A percentile compares a stretch with the other conserved stretches of the same genome.
phyloP scores from a whole-genome alignment of 768 basidiomycete genomes.

The Amanita pallidorosea region DNA sequence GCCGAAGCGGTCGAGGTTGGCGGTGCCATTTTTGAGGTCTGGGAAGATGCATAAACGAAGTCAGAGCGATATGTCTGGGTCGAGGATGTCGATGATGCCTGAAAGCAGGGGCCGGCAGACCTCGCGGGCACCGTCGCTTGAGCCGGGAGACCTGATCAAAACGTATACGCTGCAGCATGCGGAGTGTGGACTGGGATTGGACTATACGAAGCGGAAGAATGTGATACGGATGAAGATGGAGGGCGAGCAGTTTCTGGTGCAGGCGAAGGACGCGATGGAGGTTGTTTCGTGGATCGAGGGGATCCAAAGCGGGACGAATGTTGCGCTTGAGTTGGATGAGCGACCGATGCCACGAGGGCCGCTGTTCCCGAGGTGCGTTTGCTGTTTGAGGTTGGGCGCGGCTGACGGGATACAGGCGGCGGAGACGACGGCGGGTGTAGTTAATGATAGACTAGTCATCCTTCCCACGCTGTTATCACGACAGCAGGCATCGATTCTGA shows the following conservation, averaged over 20 bases:
- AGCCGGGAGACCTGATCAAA: conserved; percentile 44
- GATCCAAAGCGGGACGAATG: conserved; percentile 86
- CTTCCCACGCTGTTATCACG: conserved; percentile 3
- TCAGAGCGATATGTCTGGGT: conserved; percentile 23
- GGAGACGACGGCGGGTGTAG: conserved; percentile 20
- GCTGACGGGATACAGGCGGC: conserved; percentile 14
- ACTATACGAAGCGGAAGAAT: conserved; percentile 88
- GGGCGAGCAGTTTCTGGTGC: conserved; percentile 94
- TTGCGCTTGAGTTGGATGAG: conserved; percentile 86
- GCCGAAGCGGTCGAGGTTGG: conserved; percentile 25
- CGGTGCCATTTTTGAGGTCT: conserved; percentile 33
- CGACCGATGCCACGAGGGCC: conserved; percentile 89
- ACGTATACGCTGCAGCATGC: conserved; percentile 80
- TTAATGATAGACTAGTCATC: neutral
- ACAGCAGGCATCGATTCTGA: conserved; percentile 4
- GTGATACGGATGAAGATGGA: conserved; percentile 88
- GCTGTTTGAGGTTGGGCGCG: conserved; percentile 11
- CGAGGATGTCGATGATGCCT: neutral
- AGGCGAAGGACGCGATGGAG: conserved; percentile 70
- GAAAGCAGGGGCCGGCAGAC: conserved; percentile 4
- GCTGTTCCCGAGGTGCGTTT: conserved; percentile 64
- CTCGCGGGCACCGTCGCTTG: conserved; percentile 8
- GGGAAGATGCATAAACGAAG: conserved; percentile 26
- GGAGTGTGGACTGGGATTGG: conserved; percentile 90
- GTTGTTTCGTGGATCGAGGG: conserved; percentile 98